phyloP scores from a whole-genome alignment of 73 alveolate species.

The Diophrys sp. region DNA sequence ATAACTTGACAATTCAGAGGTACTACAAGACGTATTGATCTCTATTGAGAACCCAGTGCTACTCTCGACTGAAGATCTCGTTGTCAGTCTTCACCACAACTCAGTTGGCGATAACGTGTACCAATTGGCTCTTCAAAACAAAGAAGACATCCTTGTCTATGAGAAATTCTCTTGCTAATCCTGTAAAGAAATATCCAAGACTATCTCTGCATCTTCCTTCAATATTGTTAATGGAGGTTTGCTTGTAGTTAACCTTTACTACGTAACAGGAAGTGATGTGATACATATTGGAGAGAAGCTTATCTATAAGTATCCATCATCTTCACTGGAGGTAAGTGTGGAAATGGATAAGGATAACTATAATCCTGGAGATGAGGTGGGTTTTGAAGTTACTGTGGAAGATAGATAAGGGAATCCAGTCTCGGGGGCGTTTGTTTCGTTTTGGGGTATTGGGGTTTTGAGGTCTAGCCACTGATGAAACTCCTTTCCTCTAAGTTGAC shows the following conservation, averaged over 20 bases:
- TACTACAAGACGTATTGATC: neutral
- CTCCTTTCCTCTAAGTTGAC: constrained; percentile 16
- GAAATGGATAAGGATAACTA: neutral
- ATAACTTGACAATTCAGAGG: too few relatives aligned
- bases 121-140: neutral
- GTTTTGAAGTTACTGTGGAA: neutral
- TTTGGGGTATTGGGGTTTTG: too few relatives aligned
- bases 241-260: neutral
- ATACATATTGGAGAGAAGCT: constrained; percentile 1
- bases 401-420: neutral
- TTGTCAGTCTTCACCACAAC: neutral
- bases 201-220: neutral
- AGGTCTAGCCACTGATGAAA: constrained; percentile 31
- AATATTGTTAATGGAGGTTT: neutral
- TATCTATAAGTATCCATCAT: neutral
- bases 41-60: neutral
- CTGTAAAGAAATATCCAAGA: neutral
- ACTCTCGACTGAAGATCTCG: neutral
- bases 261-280: neutral
- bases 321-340: neutral
- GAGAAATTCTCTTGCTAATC: neutral
- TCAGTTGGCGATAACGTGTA: neutral
- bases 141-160: neutral
- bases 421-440: constrained; percentile 5
- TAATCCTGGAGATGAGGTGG: constrained; percentile 7